Evolutionary conservation across 192 early-diverging fungal species (phyloP).

Genomic region (Piromyces sp.): DNA sequence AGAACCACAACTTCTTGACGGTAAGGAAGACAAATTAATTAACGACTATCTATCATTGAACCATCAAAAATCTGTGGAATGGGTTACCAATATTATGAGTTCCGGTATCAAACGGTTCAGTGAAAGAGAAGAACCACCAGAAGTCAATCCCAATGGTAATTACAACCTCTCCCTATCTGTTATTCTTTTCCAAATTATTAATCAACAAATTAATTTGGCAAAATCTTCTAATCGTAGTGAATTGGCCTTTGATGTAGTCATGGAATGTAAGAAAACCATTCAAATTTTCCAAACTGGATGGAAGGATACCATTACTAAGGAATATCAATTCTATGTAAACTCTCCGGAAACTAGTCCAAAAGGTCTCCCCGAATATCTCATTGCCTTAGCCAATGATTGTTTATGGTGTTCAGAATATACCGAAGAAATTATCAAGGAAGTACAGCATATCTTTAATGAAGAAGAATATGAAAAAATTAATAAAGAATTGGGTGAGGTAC

Average conservation of each 20-base stretch:
- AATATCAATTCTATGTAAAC: constrained; percentile 62
- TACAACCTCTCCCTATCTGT: constrained; percentile 71
- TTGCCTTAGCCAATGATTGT: constrained; percentile 90
- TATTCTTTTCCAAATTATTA: constrained; percentile 92
- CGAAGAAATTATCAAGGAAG: constrained; percentile 46
- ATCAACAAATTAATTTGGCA: constrained; percentile 88
- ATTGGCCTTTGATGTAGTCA: constrained; percentile 69
- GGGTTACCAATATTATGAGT: constrained; percentile 77
- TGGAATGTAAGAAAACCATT: constrained; percentile 61
- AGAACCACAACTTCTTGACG: constrained; percentile 80
- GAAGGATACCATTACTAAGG: constrained; percentile 53
- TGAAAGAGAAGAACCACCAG: constrained; percentile 49
- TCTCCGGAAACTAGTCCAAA: constrained; percentile 53
- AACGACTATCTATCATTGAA: constrained; percentile 86
- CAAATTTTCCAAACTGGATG: constrained; percentile 70
- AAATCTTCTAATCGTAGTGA: constrained; percentile 69
- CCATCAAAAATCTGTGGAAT: constrained; percentile 67
- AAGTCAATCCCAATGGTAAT: constrained; percentile 53
- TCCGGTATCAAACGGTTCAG: constrained; percentile 65
- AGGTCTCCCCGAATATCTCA: constrained; percentile 86
- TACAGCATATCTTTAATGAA: constrained; percentile 9
- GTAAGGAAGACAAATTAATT: constrained; percentile 73
- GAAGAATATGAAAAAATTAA: neutral
- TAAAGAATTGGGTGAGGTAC: constrained; percentile 43
- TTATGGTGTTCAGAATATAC: constrained; percentile 81